Evolutionary conservation across 139 green algal species (phyloP).

Genomic region (Trebouxia sp.): DNA sequence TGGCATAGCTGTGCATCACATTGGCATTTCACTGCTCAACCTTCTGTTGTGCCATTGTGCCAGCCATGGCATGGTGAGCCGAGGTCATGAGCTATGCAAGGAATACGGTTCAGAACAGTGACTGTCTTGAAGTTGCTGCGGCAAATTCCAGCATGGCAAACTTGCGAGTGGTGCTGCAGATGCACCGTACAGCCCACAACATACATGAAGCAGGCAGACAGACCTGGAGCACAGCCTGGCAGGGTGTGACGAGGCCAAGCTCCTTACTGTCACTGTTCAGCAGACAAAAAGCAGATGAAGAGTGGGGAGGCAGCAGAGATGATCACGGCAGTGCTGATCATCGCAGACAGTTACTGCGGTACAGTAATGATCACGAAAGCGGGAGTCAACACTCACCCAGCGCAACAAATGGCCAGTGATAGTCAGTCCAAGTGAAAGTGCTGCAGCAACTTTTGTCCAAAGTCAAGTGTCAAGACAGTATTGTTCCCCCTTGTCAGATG

Average conservation of each 20-base stretch:
- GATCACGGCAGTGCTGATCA: not conserved
- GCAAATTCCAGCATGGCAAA: not conserved
- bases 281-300: not conserved
- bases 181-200: slow-evolving; percentile 46
- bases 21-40: not conserved
- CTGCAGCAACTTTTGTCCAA: not conserved
- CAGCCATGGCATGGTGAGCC: not conserved
- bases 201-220: slow-evolving; percentile 33
- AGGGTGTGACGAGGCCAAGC: not conserved
- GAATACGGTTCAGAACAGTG: not conserved
- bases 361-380: not conserved
- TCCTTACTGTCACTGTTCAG: slow-evolving; percentile 5
- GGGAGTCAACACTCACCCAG: not conserved
- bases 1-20: not conserved
- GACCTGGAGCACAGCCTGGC: slow-evolving; percentile 18
- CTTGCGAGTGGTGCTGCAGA: not conserved
- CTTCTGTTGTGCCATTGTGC: not conserved
- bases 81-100: not conserved
- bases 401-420: not conserved
- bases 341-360: slow-evolving; percentile 2
- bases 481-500: too few species aligned
- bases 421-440: too few species aligned
- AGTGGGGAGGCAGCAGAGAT: not conserved
- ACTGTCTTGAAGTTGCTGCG: not conserved
- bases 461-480: too few species aligned